Conservation (phyloP, 352 stramenopile species). For the Plasmopara viticola region DNA sequence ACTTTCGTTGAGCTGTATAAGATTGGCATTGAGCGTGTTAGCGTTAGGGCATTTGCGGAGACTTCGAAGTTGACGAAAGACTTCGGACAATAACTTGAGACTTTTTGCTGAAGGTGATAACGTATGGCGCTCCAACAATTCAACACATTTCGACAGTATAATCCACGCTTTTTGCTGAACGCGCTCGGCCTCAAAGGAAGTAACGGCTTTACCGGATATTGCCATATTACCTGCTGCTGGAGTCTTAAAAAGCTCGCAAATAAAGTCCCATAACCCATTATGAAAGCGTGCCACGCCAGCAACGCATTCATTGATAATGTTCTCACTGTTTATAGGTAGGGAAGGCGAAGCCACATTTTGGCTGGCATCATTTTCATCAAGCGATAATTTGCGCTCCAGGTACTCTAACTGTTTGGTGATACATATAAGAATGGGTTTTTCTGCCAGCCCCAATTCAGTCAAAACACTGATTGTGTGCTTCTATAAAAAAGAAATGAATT, state of each 20-base stretch:
- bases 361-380: slow-evolving; percentile 20
- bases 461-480: slow-evolving; percentile 58
- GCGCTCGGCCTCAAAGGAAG: slow-evolving; percentile 55
- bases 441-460: slow-evolving; percentile 43
- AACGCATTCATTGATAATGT: slow-evolving; percentile 50
- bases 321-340: slow-evolving; percentile 2
- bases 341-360: slow-evolving; percentile 4
- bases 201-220: slow-evolving; percentile 28
- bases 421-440: slow-evolving; percentile 64
- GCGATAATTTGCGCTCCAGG: slow-evolving; percentile 40
- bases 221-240: slow-evolving; percentile 19
- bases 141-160: slow-evolving; percentile 44
- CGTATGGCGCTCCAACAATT: slow-evolving; percentile 44
- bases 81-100: slow-evolving; percentile 54
- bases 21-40: slow-evolving; percentile 56
- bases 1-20: slow-evolving; percentile 45
- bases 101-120: slow-evolving; percentile 31
- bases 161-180: slow-evolving; percentile 57
- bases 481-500: slow-evolving; percentile 10
- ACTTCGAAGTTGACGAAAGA: slow-evolving; percentile 57
- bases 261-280: slow-evolving; percentile 60
- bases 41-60: slow-evolving; percentile 65
- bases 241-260: slow-evolving; percentile 69
- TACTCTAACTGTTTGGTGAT: slow-evolving; percentile 65
- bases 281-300: slow-evolving; percentile 57